A percentile compares a stretch with the other conserved stretches of the same genome.
Evolutionary conservation across 1,284 basidiomycete genomes (phyloP).

Genomic region (Porodaedalea pini): DNA sequence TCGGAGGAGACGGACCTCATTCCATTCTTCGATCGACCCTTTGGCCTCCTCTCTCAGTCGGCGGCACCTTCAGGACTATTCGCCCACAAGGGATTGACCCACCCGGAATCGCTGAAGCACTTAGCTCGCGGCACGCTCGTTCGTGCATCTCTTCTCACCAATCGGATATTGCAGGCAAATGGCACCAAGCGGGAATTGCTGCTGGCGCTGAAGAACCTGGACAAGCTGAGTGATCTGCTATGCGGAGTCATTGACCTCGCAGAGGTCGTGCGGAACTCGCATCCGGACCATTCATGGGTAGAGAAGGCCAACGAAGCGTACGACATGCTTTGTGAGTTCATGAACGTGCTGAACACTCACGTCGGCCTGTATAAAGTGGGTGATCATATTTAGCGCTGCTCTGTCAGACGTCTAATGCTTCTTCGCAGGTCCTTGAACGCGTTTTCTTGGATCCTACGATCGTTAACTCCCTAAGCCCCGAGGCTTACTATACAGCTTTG

Average conservation of each 20-base stretch:
- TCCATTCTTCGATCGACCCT: constrained; percentile 69
- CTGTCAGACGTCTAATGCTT: constrained; percentile 12
- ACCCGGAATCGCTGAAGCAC: constrained; percentile 57
- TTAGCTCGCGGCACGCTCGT: constrained; percentile 69
- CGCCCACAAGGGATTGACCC: constrained; percentile 57
- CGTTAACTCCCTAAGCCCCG: constrained; percentile 56
- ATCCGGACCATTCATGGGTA: constrained; percentile 85
- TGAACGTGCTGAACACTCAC: constrained; percentile 97
- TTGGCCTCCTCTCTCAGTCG: constrained; percentile 33
- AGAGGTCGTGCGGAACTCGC: constrained; percentile 89
- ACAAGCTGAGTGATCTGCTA: constrained; percentile 90
- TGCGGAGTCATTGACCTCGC: constrained; percentile 97
- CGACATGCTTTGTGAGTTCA: constrained; percentile 90
- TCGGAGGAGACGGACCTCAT: constrained; percentile 61
- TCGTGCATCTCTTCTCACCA: constrained; percentile 71
- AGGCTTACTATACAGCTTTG: constrained; percentile 79
- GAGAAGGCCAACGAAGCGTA: constrained; percentile 84
- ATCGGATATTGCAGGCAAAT: constrained; percentile 64
- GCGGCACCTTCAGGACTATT: constrained; percentile 65
- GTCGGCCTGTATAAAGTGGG: constrained; percentile 87
- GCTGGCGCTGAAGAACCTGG: constrained; percentile 89
- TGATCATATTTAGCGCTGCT: constrained; percentile 22
- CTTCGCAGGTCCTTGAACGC: constrained; percentile 53
- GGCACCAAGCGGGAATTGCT: constrained; percentile 69
- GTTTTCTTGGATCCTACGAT: constrained; percentile 63